Percentiles rank a stretch among this genome's conserved stretches.
These are phyloP conservation scores for Pelargonium citronellum DNA, from an alignment of 441 rosid genomes.

Conservation along the genomic window DNA sequence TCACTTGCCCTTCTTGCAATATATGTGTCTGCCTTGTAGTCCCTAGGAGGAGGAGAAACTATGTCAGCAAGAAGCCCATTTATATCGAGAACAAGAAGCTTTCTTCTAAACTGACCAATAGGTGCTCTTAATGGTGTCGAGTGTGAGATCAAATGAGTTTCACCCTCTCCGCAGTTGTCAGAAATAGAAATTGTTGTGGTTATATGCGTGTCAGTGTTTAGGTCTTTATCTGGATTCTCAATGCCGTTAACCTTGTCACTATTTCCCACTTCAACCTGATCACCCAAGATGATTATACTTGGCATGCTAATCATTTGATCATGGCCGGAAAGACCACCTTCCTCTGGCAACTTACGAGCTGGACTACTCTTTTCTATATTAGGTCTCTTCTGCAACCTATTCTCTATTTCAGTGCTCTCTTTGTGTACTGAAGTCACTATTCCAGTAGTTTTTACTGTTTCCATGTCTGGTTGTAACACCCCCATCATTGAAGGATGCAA, in stretches of 20 bases:
- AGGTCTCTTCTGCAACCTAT: conserved; percentile 17
- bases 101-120: conserved; percentile 27
- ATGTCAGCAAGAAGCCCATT: conserved; percentile 80
- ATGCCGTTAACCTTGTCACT: conserved; percentile 1
- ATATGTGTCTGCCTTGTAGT: conserved; percentile 40
- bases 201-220: conserved; percentile 18
- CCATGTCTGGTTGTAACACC: conserved; percentile 16
- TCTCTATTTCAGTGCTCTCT: conserved; percentile 9
- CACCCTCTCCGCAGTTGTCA: conserved; percentile 16
- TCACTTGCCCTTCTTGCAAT: conserved; percentile 54
- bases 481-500: conserved; percentile 20
- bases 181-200: conserved; percentile 17
- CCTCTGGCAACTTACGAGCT: conserved; percentile 23
- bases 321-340: conserved; percentile 15
- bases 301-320: conserved; percentile 21
- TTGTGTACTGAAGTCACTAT: conserved; percentile 10
- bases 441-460: conserved; percentile 13
- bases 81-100: conserved; percentile 72
- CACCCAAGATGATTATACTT: conserved; percentile 20
- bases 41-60: conserved; percentile 39
- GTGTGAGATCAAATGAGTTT: conserved; percentile 11
- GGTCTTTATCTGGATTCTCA: conserved; percentile 13
- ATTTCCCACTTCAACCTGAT: conserved; percentile 13
- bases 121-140: conserved; percentile 22
- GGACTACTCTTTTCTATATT: conserved; percentile 16